phyloP scores from a whole-genome alignment of 1,284 basidiomycete genomes.

The Anthracocystis setariae region DNA sequence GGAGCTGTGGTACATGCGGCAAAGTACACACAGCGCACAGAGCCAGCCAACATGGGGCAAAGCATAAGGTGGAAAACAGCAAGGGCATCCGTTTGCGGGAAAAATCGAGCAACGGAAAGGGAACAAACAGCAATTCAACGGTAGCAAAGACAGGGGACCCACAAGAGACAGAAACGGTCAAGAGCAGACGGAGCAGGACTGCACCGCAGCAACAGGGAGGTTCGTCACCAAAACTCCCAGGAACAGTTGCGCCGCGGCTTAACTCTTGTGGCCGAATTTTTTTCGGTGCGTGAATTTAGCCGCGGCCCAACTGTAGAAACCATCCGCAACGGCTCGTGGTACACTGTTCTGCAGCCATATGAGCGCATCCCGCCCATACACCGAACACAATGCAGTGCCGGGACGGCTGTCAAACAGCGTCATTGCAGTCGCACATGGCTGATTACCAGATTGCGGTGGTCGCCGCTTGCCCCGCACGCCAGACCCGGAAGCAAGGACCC shows the following conservation, averaged over 20 bases:
- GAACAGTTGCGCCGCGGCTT: slow-evolving; percentile 10
- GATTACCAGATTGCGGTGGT: slow-evolving; percentile 9
- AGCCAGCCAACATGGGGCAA: no score
- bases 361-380: slow-evolving; percentile 15
- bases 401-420: slow-evolving; percentile 7
- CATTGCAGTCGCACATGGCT: slow-evolving; percentile 6
- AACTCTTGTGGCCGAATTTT: slow-evolving; percentile 5
- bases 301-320: slow-evolving; percentile 21
- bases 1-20: no score
- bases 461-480: slow-evolving; percentile 15
- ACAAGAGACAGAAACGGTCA: neutral
- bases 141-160: no score
- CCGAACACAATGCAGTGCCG: slow-evolving; percentile 11
- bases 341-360: slow-evolving; percentile 14
- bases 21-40: no score
- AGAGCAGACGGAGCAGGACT: neutral
- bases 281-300: slow-evolving; percentile 21
- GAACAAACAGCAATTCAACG: neutral
- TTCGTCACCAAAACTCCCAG: neutral
- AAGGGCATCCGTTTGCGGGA: no score
- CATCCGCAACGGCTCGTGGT: slow-evolving; percentile 7
- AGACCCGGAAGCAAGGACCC: slow-evolving; percentile 7
- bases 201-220: neutral
- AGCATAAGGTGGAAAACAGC: no score
- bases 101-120: neutral